Base-by-base conservation (phyloP, 345 rosid genomes). In the Lepidium aucheri region DNA sequence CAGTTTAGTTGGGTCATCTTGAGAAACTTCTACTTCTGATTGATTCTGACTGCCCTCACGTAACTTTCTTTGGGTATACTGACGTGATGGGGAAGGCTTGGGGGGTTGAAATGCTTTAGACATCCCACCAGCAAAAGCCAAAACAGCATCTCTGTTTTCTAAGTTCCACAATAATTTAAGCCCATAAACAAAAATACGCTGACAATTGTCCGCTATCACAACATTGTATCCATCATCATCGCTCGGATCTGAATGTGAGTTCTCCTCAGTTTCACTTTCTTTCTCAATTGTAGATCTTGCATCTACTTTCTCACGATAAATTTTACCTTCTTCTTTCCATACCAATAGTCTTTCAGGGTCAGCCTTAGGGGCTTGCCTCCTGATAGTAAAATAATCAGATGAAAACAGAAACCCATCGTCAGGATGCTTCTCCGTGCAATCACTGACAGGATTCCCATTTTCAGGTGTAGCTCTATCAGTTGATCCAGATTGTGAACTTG, bases 301-400 rank as follows among this genome's bases (percentile, higher is more conserved):
- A 76, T 80, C 83, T 13, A 90, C 85, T 89, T 84, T 84, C 80
- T 90, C 96, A 65, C 78, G 82, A 76, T 88, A 86, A 77, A 78
- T 88, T 77, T 90, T 88, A 47, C 97, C 97, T 83, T 90, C 92
- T 75, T 86, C 97, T 82, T 88, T 96, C 99, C 99, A 94, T n/a
- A 95, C 92, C 76, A 87, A 65, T 65, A 94, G 72, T 60, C 92
- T 86, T 42, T 82, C 85, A 50, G 92, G 82, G 75, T 94, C 96
- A 60, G 93, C 97, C 82, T 90, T 94, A 32, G 86, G 91, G 43
- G 99, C 88, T 74, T 94, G 99, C 81, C 85, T 88, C 83, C 99
- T 83, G 52, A 94, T 84, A 2, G 97, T 88, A 68, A 94, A 94
- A 64, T 94, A 94, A 74, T 88, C 96, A 34, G 90, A 94, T 13